phyloP scores from a whole-genome alignment of 2,329 filamentous ascomycete species.

The Colletotrichum neosansevieriae region DNA sequence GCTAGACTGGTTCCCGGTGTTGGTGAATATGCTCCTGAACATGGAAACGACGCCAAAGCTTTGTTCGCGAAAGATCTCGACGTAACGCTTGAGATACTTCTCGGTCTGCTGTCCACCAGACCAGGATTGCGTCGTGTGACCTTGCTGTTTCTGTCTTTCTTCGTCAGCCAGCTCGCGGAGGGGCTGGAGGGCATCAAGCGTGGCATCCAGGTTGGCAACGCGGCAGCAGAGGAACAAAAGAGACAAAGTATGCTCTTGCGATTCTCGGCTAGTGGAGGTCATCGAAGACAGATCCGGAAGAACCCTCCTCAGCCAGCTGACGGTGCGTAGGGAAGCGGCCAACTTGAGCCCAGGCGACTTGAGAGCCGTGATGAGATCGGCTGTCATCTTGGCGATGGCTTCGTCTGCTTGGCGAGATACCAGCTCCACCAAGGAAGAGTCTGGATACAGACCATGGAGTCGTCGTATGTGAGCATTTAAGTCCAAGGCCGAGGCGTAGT shows the following conservation, averaged over 20 bases:
- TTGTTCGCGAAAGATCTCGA: constrained; percentile 97
- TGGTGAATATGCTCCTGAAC: constrained; percentile 89
- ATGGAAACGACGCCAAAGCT: constrained; percentile 96
- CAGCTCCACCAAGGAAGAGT: constrained; percentile 79
- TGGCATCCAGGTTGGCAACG: constrained; percentile 81
- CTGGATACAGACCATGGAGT: constrained; percentile 83
- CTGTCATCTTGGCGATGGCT: constrained; percentile 89
- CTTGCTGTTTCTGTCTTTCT: constrained; percentile 69
- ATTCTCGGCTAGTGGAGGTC: constrained; percentile 23
- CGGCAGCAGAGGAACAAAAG: constrained; percentile 90
- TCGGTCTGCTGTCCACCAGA: constrained; percentile 91
- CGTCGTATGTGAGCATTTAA: constrained; percentile 94
- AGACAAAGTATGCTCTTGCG: constrained; percentile 77
- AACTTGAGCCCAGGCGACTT: constrained; percentile 85
- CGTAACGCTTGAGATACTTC: constrained; percentile 91
- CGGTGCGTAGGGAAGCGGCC: constrained; percentile 88
- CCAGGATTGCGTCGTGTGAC: constrained; percentile 60
- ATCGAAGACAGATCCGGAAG: constrained; percentile 75
- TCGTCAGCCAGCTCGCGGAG: constrained; percentile 91
- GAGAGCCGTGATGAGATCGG: constrained; percentile 83
- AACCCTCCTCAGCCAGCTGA: constrained; percentile 90
- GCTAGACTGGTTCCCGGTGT: constrained; percentile 51
- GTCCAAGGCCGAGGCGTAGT: constrained; percentile 91
- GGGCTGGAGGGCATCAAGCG: constrained; percentile 86
- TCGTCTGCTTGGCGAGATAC: constrained; percentile 83